Percentiles rank a stretch among this genome's conserved stretches.
Evolutionary conservation across 148 eudicot species (phyloP).

Genomic region (Dysphania ambrosioides): DNA sequence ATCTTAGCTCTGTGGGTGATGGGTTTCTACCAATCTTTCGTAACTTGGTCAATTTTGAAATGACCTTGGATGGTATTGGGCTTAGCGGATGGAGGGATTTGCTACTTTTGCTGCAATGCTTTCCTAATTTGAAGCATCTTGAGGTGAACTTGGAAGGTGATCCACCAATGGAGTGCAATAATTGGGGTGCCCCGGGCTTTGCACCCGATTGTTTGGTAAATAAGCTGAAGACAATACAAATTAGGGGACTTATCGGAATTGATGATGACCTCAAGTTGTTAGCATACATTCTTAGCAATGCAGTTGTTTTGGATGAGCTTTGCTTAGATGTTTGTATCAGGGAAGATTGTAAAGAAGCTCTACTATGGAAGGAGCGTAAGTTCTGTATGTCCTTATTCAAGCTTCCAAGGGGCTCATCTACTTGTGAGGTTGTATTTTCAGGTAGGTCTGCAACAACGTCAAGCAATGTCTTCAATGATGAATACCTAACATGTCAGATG

Average conservation of each 20-base stretch:
- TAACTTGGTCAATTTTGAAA: background rate
- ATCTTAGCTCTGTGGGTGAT: background rate
- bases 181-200: background rate
- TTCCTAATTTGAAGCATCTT: conserved; percentile 1
- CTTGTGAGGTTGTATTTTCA: conserved; percentile 4
- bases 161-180: background rate
- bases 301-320: background rate
- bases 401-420: conserved; percentile 4
- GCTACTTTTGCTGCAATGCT: background rate
- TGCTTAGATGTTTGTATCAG: background rate
- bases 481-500: background rate
- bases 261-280: background rate
- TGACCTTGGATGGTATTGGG: background rate
- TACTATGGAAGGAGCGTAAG: background rate
- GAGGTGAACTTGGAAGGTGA: background rate
- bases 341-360: background rate
- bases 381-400: conserved; percentile 1
- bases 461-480: background rate
- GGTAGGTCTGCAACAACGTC: background rate
- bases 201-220: conserved; percentile 6
- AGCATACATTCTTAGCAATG: background rate
- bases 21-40: background rate
- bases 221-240: background rate
- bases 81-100: background rate
- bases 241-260: background rate